Evolutionary conservation across 1,284 basidiomycete species (phyloP).

Genomic region (Apiotrichum akiyoshidainum): DNA sequence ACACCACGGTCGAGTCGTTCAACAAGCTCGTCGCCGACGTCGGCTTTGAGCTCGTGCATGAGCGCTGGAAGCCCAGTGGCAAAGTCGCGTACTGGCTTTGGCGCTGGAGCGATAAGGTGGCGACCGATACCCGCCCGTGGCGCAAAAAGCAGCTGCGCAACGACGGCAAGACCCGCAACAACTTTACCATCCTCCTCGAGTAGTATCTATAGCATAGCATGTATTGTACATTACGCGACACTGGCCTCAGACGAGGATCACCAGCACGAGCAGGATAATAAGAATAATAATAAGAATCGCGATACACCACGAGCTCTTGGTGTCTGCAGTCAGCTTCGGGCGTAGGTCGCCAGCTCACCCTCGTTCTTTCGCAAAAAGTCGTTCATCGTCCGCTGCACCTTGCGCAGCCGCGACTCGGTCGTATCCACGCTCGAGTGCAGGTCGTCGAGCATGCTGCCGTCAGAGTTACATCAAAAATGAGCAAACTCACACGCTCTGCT

Average conservation of each 20-base stretch:
- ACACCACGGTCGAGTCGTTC: conserved; percentile 63
- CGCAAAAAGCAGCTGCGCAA: conserved; percentile 61
- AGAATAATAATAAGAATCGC: conserved; percentile 58
- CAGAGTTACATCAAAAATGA: not conserved
- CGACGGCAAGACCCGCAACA: conserved; percentile 67
- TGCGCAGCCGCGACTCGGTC: conserved; percentile 66
- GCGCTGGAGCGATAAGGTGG: conserved; percentile 24
- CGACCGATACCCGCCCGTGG: conserved; percentile 16
- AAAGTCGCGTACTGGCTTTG: conserved; percentile 51
- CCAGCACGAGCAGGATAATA: conserved; percentile 55
- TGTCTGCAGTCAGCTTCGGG: conserved; percentile 53
- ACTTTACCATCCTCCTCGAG: conserved; percentile 61
- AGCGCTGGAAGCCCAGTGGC: conserved; percentile 57
- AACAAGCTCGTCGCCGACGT: conserved; percentile 59
- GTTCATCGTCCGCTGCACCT: conserved; percentile 69
- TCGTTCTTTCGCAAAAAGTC: conserved; percentile 79
- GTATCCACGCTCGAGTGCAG: conserved; percentile 70
- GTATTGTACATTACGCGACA: not conserved
- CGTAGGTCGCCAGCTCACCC: conserved; percentile 54
- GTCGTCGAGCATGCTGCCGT: conserved; percentile 71
- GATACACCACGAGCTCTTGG: conserved; percentile 70
- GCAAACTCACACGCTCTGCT: conserved; percentile 74
- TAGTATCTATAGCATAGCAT: conserved; percentile 2
- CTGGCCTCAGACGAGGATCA: conserved; percentile 53
- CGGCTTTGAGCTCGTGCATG: conserved; percentile 63